Evolutionary conservation across 768 basidiomycete genomes (phyloP), one percentile per base, ranked within the genome.

Genomic region (Kondoa subrosea): DNA sequence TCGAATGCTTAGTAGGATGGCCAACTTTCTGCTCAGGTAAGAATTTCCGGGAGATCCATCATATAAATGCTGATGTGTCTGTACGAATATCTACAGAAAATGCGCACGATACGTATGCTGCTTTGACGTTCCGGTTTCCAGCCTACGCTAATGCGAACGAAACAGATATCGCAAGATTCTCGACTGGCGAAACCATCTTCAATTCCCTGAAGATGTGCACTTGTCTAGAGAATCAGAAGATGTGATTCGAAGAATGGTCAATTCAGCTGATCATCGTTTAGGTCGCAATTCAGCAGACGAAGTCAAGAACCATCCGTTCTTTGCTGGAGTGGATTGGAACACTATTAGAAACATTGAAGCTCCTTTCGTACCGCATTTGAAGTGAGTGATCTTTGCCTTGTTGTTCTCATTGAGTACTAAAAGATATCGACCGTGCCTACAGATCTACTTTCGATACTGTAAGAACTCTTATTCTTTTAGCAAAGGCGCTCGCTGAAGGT

Each of bases 41-140:
- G 58, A 4, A 27, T 12, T 14, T 31, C 12, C 14, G 8, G 15
- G 27, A 33, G 29, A 14, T 12, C 61, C 4, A 21, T 63, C 30
- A 31, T 12, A 27, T 92, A 27, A 60, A 4, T 60, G 61, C 61
- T 63, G 29, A 26, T 32, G 17, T 96, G 80, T 96, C 40, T 50
- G 12, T 50, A n/a, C n/a, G n/a, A n/a, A n/a, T 21, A 50, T 21
- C 91, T 77, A 90, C 91, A 2, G 91, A 97, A 76, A 88, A 87
- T 65, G 91, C 95, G 26, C 90, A 93, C 73, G 93, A 97, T 72
- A 96, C 92, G 27, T 99, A 99, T 77, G 85, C 92, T 74, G 97
- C 96, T 79, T 97, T 97, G 72, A 85, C 92, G 78, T 86, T 90
- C 75, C 95, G 91, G 92, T 16, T 16, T 16, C 56, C 16, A 56